phyloP scores from a whole-genome alignment of 768 basidiomycete species.

The Phanerochaete sordida region DNA sequence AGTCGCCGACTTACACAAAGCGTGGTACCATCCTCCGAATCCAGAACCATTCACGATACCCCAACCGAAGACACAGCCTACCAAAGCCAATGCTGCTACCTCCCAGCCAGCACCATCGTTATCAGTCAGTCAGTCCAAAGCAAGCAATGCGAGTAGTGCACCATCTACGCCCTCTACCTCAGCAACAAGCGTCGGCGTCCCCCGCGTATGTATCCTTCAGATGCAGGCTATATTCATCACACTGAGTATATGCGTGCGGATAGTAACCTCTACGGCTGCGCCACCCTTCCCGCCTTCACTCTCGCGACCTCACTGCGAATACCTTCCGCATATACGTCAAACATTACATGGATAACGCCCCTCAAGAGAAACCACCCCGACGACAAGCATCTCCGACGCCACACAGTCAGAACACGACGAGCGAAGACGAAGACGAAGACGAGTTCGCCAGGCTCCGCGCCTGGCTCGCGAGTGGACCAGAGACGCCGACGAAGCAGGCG shows the following conservation, averaged over 20 bases:
- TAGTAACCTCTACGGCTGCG: slow-evolving; percentile 49
- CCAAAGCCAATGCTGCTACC: neutral
- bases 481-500: slow-evolving; percentile 35
- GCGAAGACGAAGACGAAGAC: slow-evolving; percentile 3
- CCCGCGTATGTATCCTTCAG: neutral
- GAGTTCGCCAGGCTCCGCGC: slow-evolving; percentile 1
- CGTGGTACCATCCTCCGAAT: slow-evolving; percentile 40
- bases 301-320: slow-evolving; percentile 63
- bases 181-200: neutral
- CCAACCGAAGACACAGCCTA: slow-evolving; percentile 8
- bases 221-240: neutral
- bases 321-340: slow-evolving; percentile 76
- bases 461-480: slow-evolving; percentile 16
- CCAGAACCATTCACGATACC: slow-evolving; percentile 47
- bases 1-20: slow-evolving; percentile 51
- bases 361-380: slow-evolving; percentile 11
- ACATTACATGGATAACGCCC: slow-evolving; percentile 70
- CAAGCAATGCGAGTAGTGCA: slow-evolving; percentile 10
- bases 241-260: neutral
- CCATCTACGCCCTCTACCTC: slow-evolving; percentile 14
- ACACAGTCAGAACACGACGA: neutral
- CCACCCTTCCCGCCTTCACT: slow-evolving; percentile 68
- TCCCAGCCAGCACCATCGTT: neutral
- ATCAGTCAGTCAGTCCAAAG: slow-evolving; percentile 7
- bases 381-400: neutral